These are phyloP conservation scores for Candida endomychidarum DNA, from an alignment of 805 yeast species.

Conservation along the genomic window DNA sequence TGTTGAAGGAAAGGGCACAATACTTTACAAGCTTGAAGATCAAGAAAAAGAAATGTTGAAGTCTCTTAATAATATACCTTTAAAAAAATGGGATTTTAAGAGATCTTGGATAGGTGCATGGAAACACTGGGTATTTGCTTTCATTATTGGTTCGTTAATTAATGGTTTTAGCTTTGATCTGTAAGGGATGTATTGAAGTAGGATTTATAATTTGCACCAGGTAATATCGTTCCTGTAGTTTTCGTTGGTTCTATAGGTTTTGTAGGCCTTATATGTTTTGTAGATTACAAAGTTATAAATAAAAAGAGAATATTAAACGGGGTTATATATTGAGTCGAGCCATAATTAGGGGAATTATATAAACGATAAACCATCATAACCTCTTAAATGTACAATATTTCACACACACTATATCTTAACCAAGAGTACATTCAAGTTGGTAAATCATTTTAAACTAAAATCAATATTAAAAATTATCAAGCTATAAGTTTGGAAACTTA, in stretches of 20 bases:
- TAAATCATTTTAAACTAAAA: slow-evolving; percentile 4
- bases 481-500: background rate
- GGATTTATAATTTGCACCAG: background rate
- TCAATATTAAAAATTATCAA: slow-evolving; percentile 4
- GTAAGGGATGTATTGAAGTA: too few relatives aligned
- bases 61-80: background rate
- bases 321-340: slow-evolving; percentile 12
- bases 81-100: background rate
- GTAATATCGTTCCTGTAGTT: too few relatives aligned
- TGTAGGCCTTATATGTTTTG: too few relatives aligned
- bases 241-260: too few relatives aligned
- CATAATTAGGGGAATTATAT: slow-evolving; percentile 9
- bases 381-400: slow-evolving; percentile 3
- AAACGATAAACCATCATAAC: slow-evolving; percentile 5
- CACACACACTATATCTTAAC: slow-evolving; percentile 6
- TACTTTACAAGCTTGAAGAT: background rate
- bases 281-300: too few relatives aligned
- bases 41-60: background rate
- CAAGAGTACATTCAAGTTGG: slow-evolving; percentile 5
- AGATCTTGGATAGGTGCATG: background rate
- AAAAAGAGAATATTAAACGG: too few relatives aligned
- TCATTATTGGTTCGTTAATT: background rate
- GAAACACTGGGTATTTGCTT: background rate
- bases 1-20: background rate
- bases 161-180: background rate